Evolutionary conservation across 345 rosid genomes (phyloP).

Genomic region (Acer negundo): DNA sequence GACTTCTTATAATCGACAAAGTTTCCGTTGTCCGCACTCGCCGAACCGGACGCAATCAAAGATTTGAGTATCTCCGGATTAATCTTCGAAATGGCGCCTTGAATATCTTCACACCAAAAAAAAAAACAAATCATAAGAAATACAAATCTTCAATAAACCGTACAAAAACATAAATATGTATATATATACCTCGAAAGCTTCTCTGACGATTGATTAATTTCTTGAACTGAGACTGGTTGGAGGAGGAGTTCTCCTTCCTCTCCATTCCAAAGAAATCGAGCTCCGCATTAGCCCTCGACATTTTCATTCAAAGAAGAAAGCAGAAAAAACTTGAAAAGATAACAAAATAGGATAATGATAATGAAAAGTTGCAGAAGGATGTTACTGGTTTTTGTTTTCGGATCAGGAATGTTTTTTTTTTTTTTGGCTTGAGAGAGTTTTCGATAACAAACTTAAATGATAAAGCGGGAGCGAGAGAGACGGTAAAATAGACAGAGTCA

Average conservation of each 20-base stretch:
- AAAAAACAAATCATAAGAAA: background rate
- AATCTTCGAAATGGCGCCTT: constrained; percentile 82
- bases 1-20: constrained; percentile 17
- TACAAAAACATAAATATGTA: background rate
- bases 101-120: constrained; percentile 47
- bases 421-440: background rate
- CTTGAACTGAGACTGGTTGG: constrained; percentile 49
- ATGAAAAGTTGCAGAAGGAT: no score
- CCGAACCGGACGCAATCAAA: constrained; percentile 56
- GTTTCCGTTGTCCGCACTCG: background rate
- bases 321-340: no score
- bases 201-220: constrained; percentile 57
- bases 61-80: constrained; percentile 75
- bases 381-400: background rate
- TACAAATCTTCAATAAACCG: background rate
- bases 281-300: constrained; percentile 58
- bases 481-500: background rate
- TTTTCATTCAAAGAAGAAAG: constrained; percentile 11
- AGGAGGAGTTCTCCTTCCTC: constrained; percentile 40
- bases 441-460: constrained; percentile 11
- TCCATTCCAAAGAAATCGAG: constrained; percentile 73
- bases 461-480: constrained; percentile 6
- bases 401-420: background rate
- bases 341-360: background rate
- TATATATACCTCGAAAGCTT: constrained; percentile 64